These are phyloP conservation scores for Nadsonia starkeyi-henricii DNA, from an alignment of 1,139 yeast species.

Conservation along the genomic window DNA sequence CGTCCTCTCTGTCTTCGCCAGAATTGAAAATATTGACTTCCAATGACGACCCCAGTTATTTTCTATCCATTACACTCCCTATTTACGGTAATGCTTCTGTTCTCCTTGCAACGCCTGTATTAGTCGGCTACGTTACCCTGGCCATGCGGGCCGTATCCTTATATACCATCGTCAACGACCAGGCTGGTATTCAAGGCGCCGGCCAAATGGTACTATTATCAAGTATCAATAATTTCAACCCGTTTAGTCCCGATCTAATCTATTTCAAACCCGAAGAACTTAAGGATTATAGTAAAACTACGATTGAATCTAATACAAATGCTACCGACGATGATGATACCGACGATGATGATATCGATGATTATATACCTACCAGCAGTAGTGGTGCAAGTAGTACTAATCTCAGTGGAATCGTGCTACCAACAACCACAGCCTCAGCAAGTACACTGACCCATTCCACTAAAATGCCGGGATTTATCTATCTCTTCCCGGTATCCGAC, in stretches of 20 bases:
- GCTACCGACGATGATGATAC: no score
- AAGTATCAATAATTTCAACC: background rate
- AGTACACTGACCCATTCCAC: no score
- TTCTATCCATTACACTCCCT: slow-evolving; percentile 53
- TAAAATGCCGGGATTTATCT: no score
- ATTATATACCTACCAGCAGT: no score
- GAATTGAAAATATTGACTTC: slow-evolving; percentile 12
- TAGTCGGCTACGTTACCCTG: slow-evolving; percentile 62
- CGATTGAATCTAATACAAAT: no score
- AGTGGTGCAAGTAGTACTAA: no score
- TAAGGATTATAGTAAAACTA: no score
- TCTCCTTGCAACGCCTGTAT: slow-evolving; percentile 39
- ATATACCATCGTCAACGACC: slow-evolving; percentile 30
- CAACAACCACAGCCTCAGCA: no score
- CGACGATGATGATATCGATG: no score
- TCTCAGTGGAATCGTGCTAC: no score
- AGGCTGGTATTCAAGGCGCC: background rate
- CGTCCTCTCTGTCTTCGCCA: slow-evolving; percentile 40
- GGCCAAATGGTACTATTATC: background rate
- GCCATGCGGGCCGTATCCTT: slow-evolving; percentile 45
- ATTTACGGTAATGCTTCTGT: slow-evolving; percentile 66
- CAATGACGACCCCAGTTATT: slow-evolving; percentile 13
- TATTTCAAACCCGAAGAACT: background rate
- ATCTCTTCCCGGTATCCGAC: no score
- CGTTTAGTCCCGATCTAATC: background rate